Evolutionary conservation across 176 grass and related monocot genomes (phyloP).

Genomic region (Eleusine indica): DNA sequence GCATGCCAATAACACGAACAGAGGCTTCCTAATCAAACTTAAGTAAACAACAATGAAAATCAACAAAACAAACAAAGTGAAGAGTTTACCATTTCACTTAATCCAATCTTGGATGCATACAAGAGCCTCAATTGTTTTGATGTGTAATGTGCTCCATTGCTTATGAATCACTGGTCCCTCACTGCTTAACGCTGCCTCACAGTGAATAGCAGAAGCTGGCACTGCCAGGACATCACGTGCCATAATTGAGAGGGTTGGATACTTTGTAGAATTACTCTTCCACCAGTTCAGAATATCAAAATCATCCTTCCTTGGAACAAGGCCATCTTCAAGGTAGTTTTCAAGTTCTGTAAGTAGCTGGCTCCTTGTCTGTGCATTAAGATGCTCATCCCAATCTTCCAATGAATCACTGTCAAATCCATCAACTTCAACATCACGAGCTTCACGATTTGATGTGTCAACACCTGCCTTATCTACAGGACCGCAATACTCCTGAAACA

Average conservation of each 20-base stretch:
- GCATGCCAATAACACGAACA: neutral
- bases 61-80: neutral
- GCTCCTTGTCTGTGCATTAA: slow-evolving; percentile 36
- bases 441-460: neutral
- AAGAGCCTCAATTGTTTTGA: slow-evolving; percentile 56
- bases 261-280: slow-evolving; percentile 49
- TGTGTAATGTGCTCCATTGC: slow-evolving; percentile 46
- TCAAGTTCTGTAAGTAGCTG: slow-evolving; percentile 42
- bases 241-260: slow-evolving; percentile 49
- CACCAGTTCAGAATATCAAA: slow-evolving; percentile 56
- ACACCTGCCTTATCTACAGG: neutral
- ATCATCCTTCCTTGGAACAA: slow-evolving; percentile 49
- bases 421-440: neutral
- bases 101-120: slow-evolving; percentile 51
- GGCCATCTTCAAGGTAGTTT: slow-evolving; percentile 46
- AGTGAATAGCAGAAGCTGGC: slow-evolving; percentile 44
- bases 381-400: slow-evolving; percentile 50
- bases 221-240: slow-evolving; percentile 50
- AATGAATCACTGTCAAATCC: slow-evolving; percentile 30
- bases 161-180: slow-evolving; percentile 32
- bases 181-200: slow-evolving; percentile 32
- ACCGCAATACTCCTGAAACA: slow-evolving; percentile 50
- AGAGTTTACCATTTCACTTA: slow-evolving; percentile 33
- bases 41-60: neutral
- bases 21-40: neutral